phyloP scores from a whole-genome alignment of 1,139 yeast genomes.

The Candida neerlandica region DNA sequence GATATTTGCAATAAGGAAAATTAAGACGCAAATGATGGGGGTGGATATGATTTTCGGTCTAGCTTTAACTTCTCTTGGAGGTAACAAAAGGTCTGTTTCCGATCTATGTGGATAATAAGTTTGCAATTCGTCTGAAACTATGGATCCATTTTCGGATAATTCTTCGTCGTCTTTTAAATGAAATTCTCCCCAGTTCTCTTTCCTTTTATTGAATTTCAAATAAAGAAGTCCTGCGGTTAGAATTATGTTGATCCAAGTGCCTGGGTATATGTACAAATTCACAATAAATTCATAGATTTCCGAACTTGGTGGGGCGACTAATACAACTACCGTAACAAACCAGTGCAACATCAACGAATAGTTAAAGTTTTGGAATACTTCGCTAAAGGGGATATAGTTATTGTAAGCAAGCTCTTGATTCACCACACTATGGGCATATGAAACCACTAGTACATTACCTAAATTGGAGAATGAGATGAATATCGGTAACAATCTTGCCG shows the following conservation, averaged over 20 bases:
- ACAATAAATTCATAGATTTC: constrained; percentile 53
- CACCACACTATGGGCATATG: constrained; percentile 76
- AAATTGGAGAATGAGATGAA: constrained; percentile 74
- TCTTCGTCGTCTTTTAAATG: constrained; percentile 14
- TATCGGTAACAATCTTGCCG: constrained; percentile 63
- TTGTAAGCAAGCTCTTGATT: constrained; percentile 76
- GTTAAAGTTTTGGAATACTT: constrained; percentile 55
- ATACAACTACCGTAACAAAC: constrained; percentile 47
- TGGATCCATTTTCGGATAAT: constrained; percentile 10
- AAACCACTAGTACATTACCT: constrained; percentile 78
- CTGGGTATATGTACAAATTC: constrained; percentile 53
- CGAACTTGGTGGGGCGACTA: constrained; percentile 49
- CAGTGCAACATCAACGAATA: constrained; percentile 46
- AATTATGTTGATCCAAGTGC: constrained; percentile 51
- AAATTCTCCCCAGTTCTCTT: constrained; percentile 37
- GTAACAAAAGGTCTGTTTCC: constrained; percentile 7
- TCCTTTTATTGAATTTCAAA: constrained; percentile 31
- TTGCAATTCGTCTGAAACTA: constrained; percentile 12
- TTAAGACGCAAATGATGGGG: constrained; percentile 31
- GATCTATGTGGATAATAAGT: constrained; percentile 12
- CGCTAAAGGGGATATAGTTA: constrained; percentile 70
- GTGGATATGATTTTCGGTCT: constrained; percentile 19
- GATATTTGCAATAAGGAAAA: constrained; percentile 52
- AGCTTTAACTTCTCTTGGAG: constrained; percentile 1
- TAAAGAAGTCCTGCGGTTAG: constrained; percentile 46